phyloP scores from a whole-genome alignment of 495 filamentous ascomycete genomes.

The Hypoxylon crocopeplum region DNA sequence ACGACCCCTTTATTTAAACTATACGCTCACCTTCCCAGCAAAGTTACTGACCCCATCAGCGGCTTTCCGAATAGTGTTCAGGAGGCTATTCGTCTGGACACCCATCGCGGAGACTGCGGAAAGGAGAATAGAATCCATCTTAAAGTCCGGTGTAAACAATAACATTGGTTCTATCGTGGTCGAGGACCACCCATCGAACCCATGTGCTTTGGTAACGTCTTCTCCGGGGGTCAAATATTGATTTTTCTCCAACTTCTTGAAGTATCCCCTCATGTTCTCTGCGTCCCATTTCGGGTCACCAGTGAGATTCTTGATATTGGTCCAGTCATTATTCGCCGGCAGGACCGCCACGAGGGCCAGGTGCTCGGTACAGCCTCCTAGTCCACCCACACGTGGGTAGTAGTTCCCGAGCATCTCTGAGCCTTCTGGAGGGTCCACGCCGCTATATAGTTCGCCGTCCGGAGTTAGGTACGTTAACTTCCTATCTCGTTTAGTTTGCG shows the following conservation, averaged over 20 bases:
- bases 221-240: slow-evolving; percentile 51
- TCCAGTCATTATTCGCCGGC: slow-evolving; percentile 55
- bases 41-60: slow-evolving; percentile 16
- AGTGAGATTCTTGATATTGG: slow-evolving; percentile 54
- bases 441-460: slow-evolving; percentile 44
- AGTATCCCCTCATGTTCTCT: slow-evolving; percentile 57
- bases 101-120: slow-evolving; percentile 61
- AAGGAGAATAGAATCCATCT: slow-evolving; percentile 56
- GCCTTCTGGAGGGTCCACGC: slow-evolving; percentile 49
- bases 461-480: slow-evolving; percentile 50
- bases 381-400: slow-evolving; percentile 55
- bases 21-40: slow-evolving; percentile 7
- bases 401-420: slow-evolving; percentile 52
- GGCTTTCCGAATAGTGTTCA: slow-evolving; percentile 1
- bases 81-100: slow-evolving; percentile 31
- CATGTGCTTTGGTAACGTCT: slow-evolving; percentile 51
- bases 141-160: slow-evolving; percentile 58
- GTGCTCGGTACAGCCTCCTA: slow-evolving; percentile 60
- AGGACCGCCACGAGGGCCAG: slow-evolving; percentile 54
- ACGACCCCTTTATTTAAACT: too few relatives aligned
- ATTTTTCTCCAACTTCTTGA: slow-evolving; percentile 60
- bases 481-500: slow-evolving; percentile 45
- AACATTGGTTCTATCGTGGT: slow-evolving; percentile 56
- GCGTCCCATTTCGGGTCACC: slow-evolving; percentile 56
- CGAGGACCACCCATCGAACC: slow-evolving; percentile 64